These are phyloP conservation scores for Inga laurina DNA, from an alignment of 306 rosid genomes.

Conservation along the genomic window DNA sequence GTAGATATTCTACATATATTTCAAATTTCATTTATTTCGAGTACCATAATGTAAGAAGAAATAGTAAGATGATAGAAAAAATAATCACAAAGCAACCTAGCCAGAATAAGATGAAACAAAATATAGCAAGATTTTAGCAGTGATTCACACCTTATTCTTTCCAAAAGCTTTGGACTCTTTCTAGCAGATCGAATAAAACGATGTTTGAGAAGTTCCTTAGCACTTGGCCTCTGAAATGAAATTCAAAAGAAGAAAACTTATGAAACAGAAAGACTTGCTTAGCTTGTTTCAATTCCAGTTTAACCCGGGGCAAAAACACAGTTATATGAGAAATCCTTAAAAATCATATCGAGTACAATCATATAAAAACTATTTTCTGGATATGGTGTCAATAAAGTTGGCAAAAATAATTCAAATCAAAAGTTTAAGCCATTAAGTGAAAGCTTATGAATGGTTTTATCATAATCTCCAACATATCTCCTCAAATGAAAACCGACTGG, in stretches of 20 bases:
- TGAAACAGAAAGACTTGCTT: neutral
- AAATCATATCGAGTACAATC: slow-evolving; percentile 3
- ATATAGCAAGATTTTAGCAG: neutral
- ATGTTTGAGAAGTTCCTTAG: slow-evolving; percentile 23
- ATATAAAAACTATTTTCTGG: neutral
- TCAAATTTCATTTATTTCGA: neutral
- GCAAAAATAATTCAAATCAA: neutral
- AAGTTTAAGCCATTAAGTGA: neutral
- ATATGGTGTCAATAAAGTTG: neutral
- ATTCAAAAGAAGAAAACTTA: neutral
- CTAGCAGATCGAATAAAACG: slow-evolving; percentile 14
- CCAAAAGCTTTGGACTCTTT: slow-evolving; percentile 18
- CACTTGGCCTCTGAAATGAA: slow-evolving; percentile 21
- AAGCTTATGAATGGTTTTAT: neutral
- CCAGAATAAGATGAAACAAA: slow-evolving; percentile 19
- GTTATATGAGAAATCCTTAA: neutral
- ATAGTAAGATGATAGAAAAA: neutral
- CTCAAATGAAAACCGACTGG: neutral
- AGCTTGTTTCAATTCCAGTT: neutral
- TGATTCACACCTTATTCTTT: slow-evolving; percentile 10
- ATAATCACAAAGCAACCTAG: neutral
- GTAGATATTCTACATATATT: neutral
- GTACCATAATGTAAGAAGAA: neutral
- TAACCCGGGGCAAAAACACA: neutral
- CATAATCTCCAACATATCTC: neutral